These are phyloP conservation scores for Fusarium paranaense DNA, from an alignment of 2,329 filamentous ascomycete species.

Conservation along the genomic window DNA sequence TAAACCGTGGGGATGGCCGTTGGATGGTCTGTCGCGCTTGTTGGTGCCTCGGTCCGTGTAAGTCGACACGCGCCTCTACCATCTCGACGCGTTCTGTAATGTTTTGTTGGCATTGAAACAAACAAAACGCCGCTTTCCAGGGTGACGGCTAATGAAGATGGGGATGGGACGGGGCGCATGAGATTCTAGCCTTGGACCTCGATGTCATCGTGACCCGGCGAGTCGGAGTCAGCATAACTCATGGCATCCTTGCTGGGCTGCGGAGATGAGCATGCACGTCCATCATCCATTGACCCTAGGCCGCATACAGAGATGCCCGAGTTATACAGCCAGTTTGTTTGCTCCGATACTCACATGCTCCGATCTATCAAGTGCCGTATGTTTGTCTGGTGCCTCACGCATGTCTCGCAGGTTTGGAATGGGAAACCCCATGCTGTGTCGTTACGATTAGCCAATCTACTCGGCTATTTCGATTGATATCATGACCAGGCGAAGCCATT, in stretches of 20 bases:
- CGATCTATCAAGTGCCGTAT: not conserved
- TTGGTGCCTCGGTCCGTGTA: constrained; percentile 6
- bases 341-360: not conserved
- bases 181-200: not conserved
- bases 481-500: not conserved
- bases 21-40: not conserved
- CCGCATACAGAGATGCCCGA: constrained; percentile 20
- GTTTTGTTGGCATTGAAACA: constrained; percentile 30
- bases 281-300: constrained; percentile 12
- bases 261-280: constrained; percentile 36
- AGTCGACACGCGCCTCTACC: not conserved
- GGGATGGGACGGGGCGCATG: constrained; percentile 6
- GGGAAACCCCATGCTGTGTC: not conserved
- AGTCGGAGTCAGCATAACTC: constrained; percentile 30
- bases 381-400: constrained; percentile 20
- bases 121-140: constrained; percentile 22
- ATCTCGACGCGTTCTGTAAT: constrained; percentile 1
- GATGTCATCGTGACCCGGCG: constrained; percentile 27
- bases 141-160: constrained; percentile 33
- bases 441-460: not conserved
- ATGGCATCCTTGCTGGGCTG: constrained; percentile 6
- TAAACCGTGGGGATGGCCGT: constrained; percentile 11
- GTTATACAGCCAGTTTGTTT: constrained; percentile 8
- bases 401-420: constrained; percentile 26
- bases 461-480: not conserved